These are phyloP conservation scores for Trichophyton rubrum DNA, from an alignment of 2,329 filamentous ascomycete species.

Conservation along the genomic window DNA sequence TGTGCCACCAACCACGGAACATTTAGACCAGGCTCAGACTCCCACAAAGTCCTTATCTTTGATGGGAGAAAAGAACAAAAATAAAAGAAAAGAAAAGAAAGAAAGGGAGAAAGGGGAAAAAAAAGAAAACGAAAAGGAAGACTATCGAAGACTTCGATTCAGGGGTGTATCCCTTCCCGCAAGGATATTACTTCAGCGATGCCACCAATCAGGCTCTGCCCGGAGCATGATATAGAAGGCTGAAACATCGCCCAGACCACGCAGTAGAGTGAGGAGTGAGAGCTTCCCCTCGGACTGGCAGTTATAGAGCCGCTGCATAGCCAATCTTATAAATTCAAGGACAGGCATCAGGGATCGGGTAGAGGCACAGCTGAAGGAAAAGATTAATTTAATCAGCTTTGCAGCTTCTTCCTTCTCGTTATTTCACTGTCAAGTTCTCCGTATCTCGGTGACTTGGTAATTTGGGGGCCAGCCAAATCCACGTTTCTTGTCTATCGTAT, in stretches of 20 bases:
- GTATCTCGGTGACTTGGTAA: background rate
- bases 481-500: background rate
- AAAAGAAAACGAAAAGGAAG: background rate
- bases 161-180: background rate
- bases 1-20: background rate
- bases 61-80: background rate
- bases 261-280: background rate
- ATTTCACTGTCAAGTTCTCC: background rate
- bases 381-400: background rate
- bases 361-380: background rate
- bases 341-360: background rate
- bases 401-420: background rate
- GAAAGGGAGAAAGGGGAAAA: background rate
- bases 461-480: background rate
- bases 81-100: background rate
- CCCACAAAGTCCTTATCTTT: too few species aligned
- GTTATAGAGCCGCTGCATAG: background rate
- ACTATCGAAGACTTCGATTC: background rate
- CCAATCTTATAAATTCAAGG: background rate
- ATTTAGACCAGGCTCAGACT: background rate
- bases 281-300: background rate
- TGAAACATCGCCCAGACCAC: background rate
- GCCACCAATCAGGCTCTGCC: background rate
- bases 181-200: background rate
- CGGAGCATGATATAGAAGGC: background rate